phyloP scores from a whole-genome alignment of 2,329 filamentous ascomycete genomes.

The Dryadomyces quercivorus region DNA sequence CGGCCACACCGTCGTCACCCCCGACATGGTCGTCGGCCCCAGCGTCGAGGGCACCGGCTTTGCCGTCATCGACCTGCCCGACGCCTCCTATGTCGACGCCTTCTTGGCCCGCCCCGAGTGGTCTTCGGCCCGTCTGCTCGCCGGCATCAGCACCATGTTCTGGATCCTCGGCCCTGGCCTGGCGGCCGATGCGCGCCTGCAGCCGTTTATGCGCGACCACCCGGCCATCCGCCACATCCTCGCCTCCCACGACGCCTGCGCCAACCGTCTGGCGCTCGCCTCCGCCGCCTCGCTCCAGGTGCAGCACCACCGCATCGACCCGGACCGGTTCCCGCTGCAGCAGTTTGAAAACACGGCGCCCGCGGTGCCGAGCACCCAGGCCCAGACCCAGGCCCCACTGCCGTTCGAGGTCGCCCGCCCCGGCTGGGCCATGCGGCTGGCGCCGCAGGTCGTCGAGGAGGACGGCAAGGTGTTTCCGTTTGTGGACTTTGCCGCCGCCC shows the following conservation, averaged over 20 bases:
- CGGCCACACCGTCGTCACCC: slow-evolving; percentile 55
- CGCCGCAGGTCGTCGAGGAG: slow-evolving; percentile 33
- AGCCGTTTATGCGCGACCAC: slow-evolving; percentile 55
- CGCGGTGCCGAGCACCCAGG: neutral
- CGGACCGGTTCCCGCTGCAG: slow-evolving; percentile 59
- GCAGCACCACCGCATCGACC: slow-evolving; percentile 60
- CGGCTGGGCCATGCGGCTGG: slow-evolving; percentile 33
- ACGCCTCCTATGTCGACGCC: slow-evolving; percentile 53
- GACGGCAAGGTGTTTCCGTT: slow-evolving; percentile 33
- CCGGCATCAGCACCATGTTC: slow-evolving; percentile 54
- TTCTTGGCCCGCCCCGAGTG: slow-evolving; percentile 65
- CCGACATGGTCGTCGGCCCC: slow-evolving; percentile 74
- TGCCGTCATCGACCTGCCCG: slow-evolving; percentile 69
- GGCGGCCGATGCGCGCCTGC: slow-evolving; percentile 46
- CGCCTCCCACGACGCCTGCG: slow-evolving; percentile 59
- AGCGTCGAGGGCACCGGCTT: slow-evolving; percentile 58
- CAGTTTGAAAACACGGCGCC: slow-evolving; percentile 41
- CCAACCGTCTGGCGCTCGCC: slow-evolving; percentile 63
- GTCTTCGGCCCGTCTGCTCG: slow-evolving; percentile 45
- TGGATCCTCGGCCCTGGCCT: slow-evolving; percentile 73
- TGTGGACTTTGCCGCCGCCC: slow-evolving; percentile 33
- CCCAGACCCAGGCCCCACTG: too few relatives aligned
- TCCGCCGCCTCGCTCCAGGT: slow-evolving; percentile 54
- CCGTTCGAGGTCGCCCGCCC: slow-evolving; percentile 29
- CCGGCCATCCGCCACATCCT: slow-evolving; percentile 59